Conservation (phyloP, 192 early-diverging fungal species). For the Coemansia asiatica region DNA sequence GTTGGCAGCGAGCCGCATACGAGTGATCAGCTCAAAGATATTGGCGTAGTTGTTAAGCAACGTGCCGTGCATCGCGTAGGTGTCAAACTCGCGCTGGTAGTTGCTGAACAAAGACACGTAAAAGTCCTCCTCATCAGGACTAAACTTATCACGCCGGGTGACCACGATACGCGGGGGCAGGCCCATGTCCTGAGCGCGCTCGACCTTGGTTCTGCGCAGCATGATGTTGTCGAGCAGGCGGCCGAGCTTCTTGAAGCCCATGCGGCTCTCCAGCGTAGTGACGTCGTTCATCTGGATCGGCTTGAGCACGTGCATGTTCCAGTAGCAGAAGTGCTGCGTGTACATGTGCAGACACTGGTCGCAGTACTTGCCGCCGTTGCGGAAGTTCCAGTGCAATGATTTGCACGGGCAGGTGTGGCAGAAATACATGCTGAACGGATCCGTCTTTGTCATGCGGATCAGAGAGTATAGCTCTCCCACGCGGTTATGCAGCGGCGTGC, state of each 20-base stretch:
- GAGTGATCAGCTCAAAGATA: slow-evolving; percentile 86
- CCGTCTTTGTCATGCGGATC: slow-evolving; percentile 82
- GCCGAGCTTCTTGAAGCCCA: slow-evolving; percentile 76
- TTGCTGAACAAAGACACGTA: slow-evolving; percentile 82
- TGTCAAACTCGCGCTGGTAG: slow-evolving; percentile 72
- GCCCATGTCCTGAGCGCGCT: slow-evolving; percentile 84
- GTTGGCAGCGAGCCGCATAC: slow-evolving; percentile 89
- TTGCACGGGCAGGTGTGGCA: slow-evolving; percentile 77
- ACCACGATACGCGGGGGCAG: slow-evolving; percentile 82
- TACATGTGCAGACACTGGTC: slow-evolving; percentile 60
- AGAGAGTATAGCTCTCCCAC: slow-evolving; percentile 92
- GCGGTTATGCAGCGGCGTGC: slow-evolving; percentile 91
- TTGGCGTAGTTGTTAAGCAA: slow-evolving; percentile 92
- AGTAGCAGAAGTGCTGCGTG: slow-evolving; percentile 75
- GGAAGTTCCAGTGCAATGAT: slow-evolving; percentile 64
- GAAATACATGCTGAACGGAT: slow-evolving; percentile 85
- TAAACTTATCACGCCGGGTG: slow-evolving; percentile 81
- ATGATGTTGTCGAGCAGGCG: slow-evolving; percentile 80
- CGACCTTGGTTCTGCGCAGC: slow-evolving; percentile 86
- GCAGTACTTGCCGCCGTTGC: slow-evolving; percentile 51
- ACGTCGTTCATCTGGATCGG: slow-evolving; percentile 74
- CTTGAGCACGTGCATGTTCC: slow-evolving; percentile 89
- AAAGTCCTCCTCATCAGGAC: slow-evolving; percentile 85
- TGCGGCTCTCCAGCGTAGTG: slow-evolving; percentile 20
- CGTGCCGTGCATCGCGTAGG: slow-evolving; percentile 76